Percentiles rank a stretch among this genome's conserved stretches.
Conservation (phyloP, 2,329 filamentous ascomycete species). For the Phialocephala subalpina region DNA sequence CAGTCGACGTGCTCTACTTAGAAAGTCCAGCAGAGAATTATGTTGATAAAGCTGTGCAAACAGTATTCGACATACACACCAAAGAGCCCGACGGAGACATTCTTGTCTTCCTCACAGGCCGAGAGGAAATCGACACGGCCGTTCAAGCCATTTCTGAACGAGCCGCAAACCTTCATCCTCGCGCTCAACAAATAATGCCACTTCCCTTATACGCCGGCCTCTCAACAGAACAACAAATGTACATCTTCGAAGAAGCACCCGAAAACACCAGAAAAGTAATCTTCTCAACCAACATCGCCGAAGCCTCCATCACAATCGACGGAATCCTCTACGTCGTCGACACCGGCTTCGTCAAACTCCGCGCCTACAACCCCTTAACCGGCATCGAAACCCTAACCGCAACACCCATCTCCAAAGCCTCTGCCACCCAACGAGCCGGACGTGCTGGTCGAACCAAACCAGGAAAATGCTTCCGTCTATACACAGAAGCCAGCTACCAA, state of each 20-base stretch:
- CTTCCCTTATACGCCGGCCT: constrained; percentile 90
- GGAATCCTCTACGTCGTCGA: constrained; percentile 93
- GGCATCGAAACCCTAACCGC: constrained; percentile 89
- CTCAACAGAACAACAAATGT: constrained; percentile 91
- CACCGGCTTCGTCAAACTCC: constrained; percentile 88
- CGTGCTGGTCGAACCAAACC: constrained; percentile 88
- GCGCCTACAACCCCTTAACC: constrained; percentile 83
- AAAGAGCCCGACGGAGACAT: constrained; percentile 86
- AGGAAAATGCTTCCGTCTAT: constrained; percentile 94
- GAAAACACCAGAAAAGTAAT: constrained; percentile 90
- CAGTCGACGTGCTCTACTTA: constrained; percentile 86
- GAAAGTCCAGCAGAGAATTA: constrained; percentile 85
- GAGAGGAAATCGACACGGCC: constrained; percentile 88
- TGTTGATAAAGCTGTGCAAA: constrained; percentile 81
- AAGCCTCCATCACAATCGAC: constrained; percentile 94
- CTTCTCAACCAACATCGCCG: constrained; percentile 93
- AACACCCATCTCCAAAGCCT: constrained; percentile 86
- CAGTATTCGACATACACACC: constrained; percentile 86
- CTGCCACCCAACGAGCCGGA: constrained; percentile 89
- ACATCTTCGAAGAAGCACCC: constrained; percentile 86
- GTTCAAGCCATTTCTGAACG: constrained; percentile 83
- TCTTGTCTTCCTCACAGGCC: constrained; percentile 88
- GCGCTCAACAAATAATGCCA: constrained; percentile 67
- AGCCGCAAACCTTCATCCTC: constrained; percentile 66
- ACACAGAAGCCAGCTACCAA: constrained; percentile 78